Percentiles rank a stretch among this genome's conserved stretches.
These are phyloP conservation scores for Catunica adiposa DNA, from an alignment of 2,329 filamentous ascomycete species.

Conservation along the genomic window DNA sequence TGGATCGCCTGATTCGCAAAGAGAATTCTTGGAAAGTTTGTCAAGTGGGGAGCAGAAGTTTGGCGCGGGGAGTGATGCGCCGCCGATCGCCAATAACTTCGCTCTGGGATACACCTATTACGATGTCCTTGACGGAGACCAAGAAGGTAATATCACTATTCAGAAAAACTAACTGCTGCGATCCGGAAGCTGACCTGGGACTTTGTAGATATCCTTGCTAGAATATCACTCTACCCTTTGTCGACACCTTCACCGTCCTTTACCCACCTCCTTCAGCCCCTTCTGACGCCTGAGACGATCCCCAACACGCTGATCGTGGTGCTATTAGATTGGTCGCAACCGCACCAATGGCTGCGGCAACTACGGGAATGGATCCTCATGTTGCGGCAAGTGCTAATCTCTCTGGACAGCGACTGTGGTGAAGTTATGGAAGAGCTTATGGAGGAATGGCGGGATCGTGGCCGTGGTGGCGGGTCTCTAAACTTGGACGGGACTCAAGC, in stretches of 20 bases:
- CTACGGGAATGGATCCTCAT: constrained; percentile 80
- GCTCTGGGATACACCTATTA: constrained; percentile 90
- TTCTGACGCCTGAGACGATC: constrained; percentile 69
- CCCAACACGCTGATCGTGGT: constrained; percentile 78
- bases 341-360: constrained; percentile 82
- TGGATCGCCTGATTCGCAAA: constrained; percentile 66
- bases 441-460: constrained; percentile 59
- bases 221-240: constrained; percentile 76
- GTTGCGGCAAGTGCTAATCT: constrained; percentile 58
- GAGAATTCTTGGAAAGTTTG: constrained; percentile 60
- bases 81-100: constrained; percentile 80
- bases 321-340: constrained; percentile 88
- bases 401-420: constrained; percentile 59
- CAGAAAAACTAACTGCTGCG: neutral
- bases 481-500: constrained; percentile 48
- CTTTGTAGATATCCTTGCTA: constrained; percentile 63
- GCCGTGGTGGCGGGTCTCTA: constrained; percentile 44
- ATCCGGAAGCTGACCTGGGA: neutral
- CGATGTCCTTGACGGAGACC: constrained; percentile 82
- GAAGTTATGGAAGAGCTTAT: constrained; percentile 78
- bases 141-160: constrained; percentile 55
- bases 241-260: constrained; percentile 74
- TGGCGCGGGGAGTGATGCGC: constrained; percentile 41
- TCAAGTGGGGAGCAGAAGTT: constrained; percentile 37
- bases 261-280: constrained; percentile 63